Evolutionary conservation across 2,329 filamentous ascomycete genomes (phyloP).

Genomic region (Akanthomyces muscarius): DNA sequence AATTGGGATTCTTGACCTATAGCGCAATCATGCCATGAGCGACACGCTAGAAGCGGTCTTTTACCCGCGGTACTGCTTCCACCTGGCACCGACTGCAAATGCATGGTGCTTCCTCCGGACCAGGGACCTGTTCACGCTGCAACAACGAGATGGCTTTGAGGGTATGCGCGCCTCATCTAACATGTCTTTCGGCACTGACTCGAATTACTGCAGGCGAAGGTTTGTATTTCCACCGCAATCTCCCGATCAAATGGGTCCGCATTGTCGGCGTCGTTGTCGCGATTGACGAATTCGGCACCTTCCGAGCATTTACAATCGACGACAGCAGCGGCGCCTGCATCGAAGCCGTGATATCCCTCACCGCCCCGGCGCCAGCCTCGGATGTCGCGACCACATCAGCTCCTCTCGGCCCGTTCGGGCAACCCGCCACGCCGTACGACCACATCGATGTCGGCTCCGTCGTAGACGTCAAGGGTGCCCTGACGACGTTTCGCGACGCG

Average conservation of each 20-base stretch:
- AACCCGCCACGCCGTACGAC: constrained; percentile 20
- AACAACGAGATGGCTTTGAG: constrained; percentile 47
- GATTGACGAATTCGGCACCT: constrained; percentile 46
- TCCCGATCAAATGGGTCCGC: constrained; percentile 73
- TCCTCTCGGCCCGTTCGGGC: neutral
- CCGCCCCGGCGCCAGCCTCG: neutral
- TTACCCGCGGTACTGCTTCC: constrained; percentile 62
- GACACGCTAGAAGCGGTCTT: constrained; percentile 33
- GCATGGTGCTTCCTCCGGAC: constrained; percentile 55
- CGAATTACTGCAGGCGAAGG: constrained; percentile 32
- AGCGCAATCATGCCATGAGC: constrained; percentile 48
- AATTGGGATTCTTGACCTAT: neutral
- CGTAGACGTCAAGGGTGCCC: constrained; percentile 53
- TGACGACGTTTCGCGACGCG: constrained; percentile 44
- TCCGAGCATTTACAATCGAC: constrained; percentile 56
- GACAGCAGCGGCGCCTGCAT: constrained; percentile 61
- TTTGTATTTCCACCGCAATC: constrained; percentile 65
- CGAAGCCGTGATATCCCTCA: constrained; percentile 33
- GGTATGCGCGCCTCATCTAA: constrained; percentile 34
- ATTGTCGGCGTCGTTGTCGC: constrained; percentile 67
- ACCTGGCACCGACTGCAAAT: constrained; percentile 57
- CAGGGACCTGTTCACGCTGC: constrained; percentile 46
- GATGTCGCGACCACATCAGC: neutral
- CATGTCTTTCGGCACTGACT: neutral
- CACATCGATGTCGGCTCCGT: constrained; percentile 50